Percentiles rank a stretch among this genome's conserved stretches.
Evolutionary conservation across 1,139 yeast species (phyloP).

Genomic region (Magnusiomyces tetraspermus): DNA sequence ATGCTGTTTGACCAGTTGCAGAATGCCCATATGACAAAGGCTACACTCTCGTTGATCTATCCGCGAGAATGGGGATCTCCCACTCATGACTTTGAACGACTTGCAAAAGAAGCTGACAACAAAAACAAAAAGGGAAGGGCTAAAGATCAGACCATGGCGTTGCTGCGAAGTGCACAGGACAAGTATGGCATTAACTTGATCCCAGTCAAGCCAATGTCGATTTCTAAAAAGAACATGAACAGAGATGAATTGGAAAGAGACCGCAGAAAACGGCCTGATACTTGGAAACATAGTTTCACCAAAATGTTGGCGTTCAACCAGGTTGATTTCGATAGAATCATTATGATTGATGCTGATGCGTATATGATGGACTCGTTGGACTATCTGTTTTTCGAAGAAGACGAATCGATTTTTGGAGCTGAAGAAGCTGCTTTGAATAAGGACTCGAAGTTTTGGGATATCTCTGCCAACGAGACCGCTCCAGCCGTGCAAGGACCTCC

Average conservation of each 20-base stretch:
- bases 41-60: slow-evolving; percentile 34
- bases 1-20: slow-evolving; percentile 35
- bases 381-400: slow-evolving; percentile 36
- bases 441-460: slow-evolving; percentile 22
- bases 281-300: slow-evolving; percentile 42
- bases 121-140: slow-evolving; percentile 1
- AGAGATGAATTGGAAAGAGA: slow-evolving; percentile 21
- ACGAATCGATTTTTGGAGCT: background rate
- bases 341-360: slow-evolving; percentile 40
- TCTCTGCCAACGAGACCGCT: background rate
- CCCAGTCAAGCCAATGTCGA: slow-evolving; percentile 22
- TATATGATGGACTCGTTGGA: slow-evolving; percentile 31
- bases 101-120: slow-evolving; percentile 5
- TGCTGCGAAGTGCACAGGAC: slow-evolving; percentile 12
- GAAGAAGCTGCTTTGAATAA: slow-evolving; percentile 32
- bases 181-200: slow-evolving; percentile 22
- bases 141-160: background rate
- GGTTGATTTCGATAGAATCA: slow-evolving; percentile 40
- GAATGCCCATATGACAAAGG: slow-evolving; percentile 30
- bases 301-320: slow-evolving; percentile 40
- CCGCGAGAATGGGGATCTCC: slow-evolving; percentile 16
- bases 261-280: slow-evolving; percentile 2
- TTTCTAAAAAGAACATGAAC: slow-evolving; percentile 7
- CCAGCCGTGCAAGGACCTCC: slow-evolving; percentile 1
- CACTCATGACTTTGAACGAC: background rate